A percentile compares a stretch with the other conserved stretches of the same genome.
Evolutionary conservation across 2,329 filamentous ascomycete species (phyloP).

Genomic region (Cercospora nicotianae): DNA sequence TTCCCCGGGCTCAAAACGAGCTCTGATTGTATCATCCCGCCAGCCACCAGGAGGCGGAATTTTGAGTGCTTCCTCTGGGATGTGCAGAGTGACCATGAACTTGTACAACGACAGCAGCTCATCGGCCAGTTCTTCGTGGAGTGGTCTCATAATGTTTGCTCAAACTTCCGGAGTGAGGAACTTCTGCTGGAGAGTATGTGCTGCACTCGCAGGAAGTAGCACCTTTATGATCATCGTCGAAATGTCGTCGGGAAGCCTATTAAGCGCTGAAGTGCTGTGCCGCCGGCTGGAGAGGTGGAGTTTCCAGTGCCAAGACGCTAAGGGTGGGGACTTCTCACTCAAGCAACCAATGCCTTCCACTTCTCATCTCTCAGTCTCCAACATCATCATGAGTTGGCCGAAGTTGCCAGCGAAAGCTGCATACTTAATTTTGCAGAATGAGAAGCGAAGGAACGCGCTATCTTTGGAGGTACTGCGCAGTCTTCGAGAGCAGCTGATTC

Average conservation of each 20-base stretch:
- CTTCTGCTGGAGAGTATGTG: background rate
- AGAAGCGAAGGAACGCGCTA: constrained; percentile 23
- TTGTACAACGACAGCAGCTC: background rate
- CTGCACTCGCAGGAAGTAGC: background rate
- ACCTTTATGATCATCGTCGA: background rate
- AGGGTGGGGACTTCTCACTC: background rate
- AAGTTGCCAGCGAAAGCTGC: constrained; percentile 23
- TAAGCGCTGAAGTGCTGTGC: background rate
- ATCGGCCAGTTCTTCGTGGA: background rate
- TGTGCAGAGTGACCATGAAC: background rate
- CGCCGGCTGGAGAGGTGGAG: background rate
- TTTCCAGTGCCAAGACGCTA: constrained; percentile 1
- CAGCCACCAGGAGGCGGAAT: background rate
- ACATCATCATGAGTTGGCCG: constrained; percentile 37
- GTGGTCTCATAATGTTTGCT: background rate
- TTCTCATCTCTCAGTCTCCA: constrained; percentile 44
- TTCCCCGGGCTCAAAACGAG: background rate
- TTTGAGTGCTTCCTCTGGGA: background rate
- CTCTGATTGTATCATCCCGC: background rate
- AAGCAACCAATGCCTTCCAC: constrained; percentile 22
- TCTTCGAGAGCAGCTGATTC: constrained; percentile 20
- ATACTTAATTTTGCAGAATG: constrained; percentile 21
- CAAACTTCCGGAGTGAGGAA: background rate
- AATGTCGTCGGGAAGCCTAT: background rate
- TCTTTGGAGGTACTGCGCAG: constrained; percentile 19